Percentiles rank a stretch among this genome's conserved stretches.
phyloP scores from a whole-genome alignment of 2,329 filamentous ascomycete species.

The Aspergillus tamarii region DNA sequence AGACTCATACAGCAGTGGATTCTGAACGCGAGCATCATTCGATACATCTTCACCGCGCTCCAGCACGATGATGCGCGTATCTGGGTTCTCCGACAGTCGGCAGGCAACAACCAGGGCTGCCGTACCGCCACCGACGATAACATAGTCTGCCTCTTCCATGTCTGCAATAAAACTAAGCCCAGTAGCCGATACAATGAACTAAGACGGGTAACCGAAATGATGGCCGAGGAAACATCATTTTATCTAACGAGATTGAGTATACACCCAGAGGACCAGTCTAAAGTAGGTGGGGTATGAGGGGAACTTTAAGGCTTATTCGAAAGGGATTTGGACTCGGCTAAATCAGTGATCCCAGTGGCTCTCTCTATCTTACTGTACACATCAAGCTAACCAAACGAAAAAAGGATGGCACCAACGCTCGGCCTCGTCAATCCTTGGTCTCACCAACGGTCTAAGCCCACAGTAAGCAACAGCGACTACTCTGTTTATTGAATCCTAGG shows the following conservation, averaged over 20 bases:
- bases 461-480: no score
- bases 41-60: conserved; percentile 24
- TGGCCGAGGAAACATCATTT: not conserved
- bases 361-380: not conserved
- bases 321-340: not conserved
- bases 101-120: conserved; percentile 12
- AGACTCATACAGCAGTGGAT: conserved; percentile 22
- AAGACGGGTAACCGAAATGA: not conserved
- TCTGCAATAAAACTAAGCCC: not conserved
- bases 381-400: not conserved
- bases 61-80: conserved; percentile 8
- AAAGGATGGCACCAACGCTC: not conserved
- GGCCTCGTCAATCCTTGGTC: not conserved
- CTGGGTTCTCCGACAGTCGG: conserved; percentile 15
- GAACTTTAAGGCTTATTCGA: not conserved
- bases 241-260: not conserved
- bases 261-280: not conserved
- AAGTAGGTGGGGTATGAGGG: not conserved
- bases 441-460: not conserved
- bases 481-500: no score
- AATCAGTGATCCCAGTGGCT: not conserved
- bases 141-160: conserved; percentile 4
- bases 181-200: no score
- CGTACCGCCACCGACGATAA: conserved; percentile 12
- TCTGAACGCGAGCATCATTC: conserved; percentile 27